Conservation (phyloP, 2,329 filamentous ascomycete species). For the Aspergillus vadensis region DNA sequence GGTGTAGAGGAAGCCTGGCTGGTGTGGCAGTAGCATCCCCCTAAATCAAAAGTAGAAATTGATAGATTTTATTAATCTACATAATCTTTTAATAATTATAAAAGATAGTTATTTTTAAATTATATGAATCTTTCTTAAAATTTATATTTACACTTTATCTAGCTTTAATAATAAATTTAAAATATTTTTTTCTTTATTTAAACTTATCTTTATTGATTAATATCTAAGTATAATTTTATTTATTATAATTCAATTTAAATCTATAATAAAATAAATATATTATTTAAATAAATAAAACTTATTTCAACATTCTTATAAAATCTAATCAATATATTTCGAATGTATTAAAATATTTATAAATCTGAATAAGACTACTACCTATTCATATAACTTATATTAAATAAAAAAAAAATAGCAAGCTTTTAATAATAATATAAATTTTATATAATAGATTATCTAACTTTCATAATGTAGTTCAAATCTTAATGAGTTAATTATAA, state of each 20-base stretch:
- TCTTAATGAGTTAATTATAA: background rate
- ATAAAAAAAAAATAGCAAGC: background rate
- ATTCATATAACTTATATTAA: no score
- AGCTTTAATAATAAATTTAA: no score
- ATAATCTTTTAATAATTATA: background rate
- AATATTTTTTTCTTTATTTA: conserved; percentile 3
- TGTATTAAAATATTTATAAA: no score
- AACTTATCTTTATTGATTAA: no score
- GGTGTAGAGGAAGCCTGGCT: no score
- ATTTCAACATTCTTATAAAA: background rate
- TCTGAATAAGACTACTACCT: background rate
- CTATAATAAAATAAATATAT: background rate
- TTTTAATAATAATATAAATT: background rate
- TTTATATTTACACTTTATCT: background rate
- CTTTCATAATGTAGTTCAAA: background rate
- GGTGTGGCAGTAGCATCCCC: no score
- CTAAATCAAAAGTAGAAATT: background rate
- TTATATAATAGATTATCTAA: conserved; percentile 3
- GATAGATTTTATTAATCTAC: background rate
- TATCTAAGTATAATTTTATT: background rate
- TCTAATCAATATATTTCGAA: background rate
- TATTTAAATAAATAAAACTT: conserved; percentile 1
- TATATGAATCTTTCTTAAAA: background rate
- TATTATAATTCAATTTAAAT: background rate
- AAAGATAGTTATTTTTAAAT: background rate